Conservation (phyloP, 371 early-diverging fungal genomes). For the Mortierella sp. region DNA sequence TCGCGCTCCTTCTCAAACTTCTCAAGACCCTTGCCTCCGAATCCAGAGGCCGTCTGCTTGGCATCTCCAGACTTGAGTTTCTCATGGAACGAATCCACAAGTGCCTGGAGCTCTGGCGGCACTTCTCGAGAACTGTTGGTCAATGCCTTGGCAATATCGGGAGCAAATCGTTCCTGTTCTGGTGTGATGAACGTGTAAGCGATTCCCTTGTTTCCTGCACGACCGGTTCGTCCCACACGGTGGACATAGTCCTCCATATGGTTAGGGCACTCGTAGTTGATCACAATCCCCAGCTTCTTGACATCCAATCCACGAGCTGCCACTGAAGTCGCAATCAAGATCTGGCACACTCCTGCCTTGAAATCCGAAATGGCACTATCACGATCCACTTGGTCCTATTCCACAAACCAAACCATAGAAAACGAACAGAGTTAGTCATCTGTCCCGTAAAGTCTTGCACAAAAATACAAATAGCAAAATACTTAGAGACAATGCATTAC, state of each 20-base stretch:
- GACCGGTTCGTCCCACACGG: constrained; percentile 99
- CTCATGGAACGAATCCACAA: constrained; percentile 87
- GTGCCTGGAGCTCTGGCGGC: constrained; percentile 81
- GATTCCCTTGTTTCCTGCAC: constrained; percentile 97
- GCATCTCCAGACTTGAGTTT: constrained; percentile 94
- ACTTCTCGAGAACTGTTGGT: constrained; percentile 80
- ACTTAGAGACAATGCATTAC: constrained; percentile 34
- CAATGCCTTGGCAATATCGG: constrained; percentile 94
- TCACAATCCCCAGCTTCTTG: constrained; percentile 93
- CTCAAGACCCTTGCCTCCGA: constrained; percentile 98
- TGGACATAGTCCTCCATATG: constrained; percentile 99
- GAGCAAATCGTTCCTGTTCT: constrained; percentile 93
- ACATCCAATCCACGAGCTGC: constrained; percentile 99
- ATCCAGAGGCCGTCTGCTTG: constrained; percentile 87
- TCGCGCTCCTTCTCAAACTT: constrained; percentile 94
- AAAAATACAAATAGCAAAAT: background rate
- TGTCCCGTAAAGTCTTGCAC: background rate
- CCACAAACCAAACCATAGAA: background rate
- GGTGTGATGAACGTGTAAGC: constrained; percentile 97
- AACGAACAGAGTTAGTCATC: background rate
- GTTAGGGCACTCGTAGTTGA: constrained; percentile 99
- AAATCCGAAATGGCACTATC: constrained; percentile 95
- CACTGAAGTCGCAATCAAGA: constrained; percentile 99
- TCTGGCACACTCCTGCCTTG: constrained; percentile 88
- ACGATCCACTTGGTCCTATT: constrained; percentile 92